Evolutionary conservation across 1,284 basidiomycete genomes (phyloP), one percentile per base, ranked within the genome.

Genomic region (Exsudoporus floridanus): DNA sequence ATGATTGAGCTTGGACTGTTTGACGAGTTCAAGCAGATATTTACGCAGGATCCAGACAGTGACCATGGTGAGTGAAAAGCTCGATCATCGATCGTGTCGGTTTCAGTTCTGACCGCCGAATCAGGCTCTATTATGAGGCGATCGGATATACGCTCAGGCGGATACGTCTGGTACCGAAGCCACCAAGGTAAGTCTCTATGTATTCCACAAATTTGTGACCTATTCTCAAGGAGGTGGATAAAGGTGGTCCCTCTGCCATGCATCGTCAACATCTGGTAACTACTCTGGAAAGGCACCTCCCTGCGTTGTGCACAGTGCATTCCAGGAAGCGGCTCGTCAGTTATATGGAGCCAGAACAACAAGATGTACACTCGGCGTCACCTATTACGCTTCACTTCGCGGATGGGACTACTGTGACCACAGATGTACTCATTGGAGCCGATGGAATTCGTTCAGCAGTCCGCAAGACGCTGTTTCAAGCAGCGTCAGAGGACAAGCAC

Each of bases 241-340:
- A 53, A 65, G 63, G 49, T 13, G 37, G 46, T 10, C 34, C 51
- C 3, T 46, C 50, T 1, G 2, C 46, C 10, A 56, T 63, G 60
- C 64, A 68, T 33, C 60, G 64, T 39, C 60, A 64, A 28, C 54
- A 66, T 0, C 50, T 65, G 57, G n/a, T 68, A 8, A 40, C 57
- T 12, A 38, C 60, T 30, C 51, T 65, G 4, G 54, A 66, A 53
- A 55, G 44, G 37, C 41, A 53, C 16, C 49, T 65, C 13, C 64
- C 63, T n/a, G 12, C 38, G 0, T 65, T 57, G 1, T 68, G 65
- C 31, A 58, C 41, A 4, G 52, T 65, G 2, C 55, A 68, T 38
- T 14, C 31, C 10, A 37, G 25, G 50, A 66, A 63, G 28, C 55
- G 55, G 14, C 64, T 65, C 10, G 37, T 56, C 9, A 25, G 35